Evolutionary conservation across 495 filamentous ascomycete genomes (phyloP).

Genomic region (Penicillium cinerascens): DNA sequence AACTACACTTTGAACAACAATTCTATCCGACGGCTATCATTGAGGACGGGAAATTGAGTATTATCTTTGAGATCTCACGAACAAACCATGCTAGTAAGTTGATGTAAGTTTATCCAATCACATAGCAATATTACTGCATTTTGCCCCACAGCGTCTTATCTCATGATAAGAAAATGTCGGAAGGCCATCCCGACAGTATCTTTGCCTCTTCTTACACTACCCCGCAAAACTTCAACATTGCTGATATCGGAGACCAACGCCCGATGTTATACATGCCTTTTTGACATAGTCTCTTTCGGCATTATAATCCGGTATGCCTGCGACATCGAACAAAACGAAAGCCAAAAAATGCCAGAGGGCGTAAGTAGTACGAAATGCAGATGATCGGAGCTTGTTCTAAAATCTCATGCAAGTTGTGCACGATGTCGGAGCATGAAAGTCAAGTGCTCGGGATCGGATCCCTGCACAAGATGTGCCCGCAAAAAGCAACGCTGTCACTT

Average conservation of each 20-base stretch:
- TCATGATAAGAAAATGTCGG: conserved; percentile 19
- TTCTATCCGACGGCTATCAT: no score
- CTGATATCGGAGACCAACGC: conserved; percentile 15
- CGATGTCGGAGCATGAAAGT: conserved; percentile 41
- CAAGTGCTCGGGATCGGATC: conserved; percentile 33
- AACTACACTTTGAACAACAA: no score
- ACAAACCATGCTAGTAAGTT: no score
- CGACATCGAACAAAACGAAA: conserved; percentile 9
- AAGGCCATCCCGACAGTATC: conserved; percentile 11
- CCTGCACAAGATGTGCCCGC: conserved; percentile 32
- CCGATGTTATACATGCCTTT: conserved; percentile 2
- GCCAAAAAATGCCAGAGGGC: conserved; percentile 25
- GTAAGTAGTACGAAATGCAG: conserved; percentile 9
- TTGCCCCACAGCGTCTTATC: not conserved
- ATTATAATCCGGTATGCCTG: conserved; percentile 15
- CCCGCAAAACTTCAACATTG: conserved; percentile 7
- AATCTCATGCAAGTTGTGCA: conserved; percentile 19
- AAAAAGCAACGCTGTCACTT: conserved; percentile 31
- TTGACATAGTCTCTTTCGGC: not conserved
- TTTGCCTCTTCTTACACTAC: not conserved
- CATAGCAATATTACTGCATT: no score
- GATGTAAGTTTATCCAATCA: no score
- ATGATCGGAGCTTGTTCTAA: not conserved
- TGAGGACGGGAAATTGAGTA: no score
- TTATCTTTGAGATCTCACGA: no score